Evolutionary conservation across 225 moss, liverwort and hornwort species (phyloP).

Genomic region (Lunularia cruciata): DNA sequence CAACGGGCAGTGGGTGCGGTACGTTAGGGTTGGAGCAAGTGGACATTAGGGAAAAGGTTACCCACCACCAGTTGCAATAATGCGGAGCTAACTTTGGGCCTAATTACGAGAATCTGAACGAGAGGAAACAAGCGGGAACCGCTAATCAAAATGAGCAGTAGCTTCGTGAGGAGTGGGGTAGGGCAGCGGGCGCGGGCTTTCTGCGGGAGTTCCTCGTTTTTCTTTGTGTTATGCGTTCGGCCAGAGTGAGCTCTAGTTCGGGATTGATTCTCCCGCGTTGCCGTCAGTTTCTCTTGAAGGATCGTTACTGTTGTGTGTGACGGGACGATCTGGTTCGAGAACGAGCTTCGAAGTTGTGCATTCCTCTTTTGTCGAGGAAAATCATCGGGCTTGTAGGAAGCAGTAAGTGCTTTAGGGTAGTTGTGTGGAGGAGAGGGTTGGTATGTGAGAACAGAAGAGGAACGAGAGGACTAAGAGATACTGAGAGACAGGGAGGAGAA

Average conservation of each 20-base stretch:
- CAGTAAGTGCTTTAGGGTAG: too few species aligned
- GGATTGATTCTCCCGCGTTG: not conserved
- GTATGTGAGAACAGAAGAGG: slow-evolving; percentile 3
- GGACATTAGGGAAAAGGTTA: not conserved
- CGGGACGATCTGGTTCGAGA: slow-evolving; percentile 4
- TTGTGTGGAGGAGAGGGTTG: not conserved
- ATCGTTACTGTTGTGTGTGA: not conserved
- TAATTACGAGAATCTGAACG: not conserved
- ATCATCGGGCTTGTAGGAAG: too few species aligned
- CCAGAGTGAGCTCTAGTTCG: not conserved
- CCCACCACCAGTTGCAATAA: not conserved
- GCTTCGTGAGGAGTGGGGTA: not conserved
- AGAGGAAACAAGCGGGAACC: slow-evolving; percentile 5
- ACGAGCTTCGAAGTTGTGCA: too few species aligned
- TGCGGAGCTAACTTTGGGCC: not conserved
- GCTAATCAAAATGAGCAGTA: not conserved
- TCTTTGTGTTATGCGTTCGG: not conserved
- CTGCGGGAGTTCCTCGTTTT: not conserved
- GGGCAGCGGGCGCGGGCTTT: not conserved
- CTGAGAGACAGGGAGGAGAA: slow-evolving; percentile 1
- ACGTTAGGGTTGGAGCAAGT: slow-evolving; percentile 2
- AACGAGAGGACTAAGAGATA: not conserved
- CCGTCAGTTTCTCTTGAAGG: not conserved
- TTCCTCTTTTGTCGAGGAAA: too few species aligned
- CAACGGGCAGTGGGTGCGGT: slow-evolving; percentile 2